Conservation (phyloP, 306 rosid genomes). For the Elaeagnus macrophylla region DNA sequence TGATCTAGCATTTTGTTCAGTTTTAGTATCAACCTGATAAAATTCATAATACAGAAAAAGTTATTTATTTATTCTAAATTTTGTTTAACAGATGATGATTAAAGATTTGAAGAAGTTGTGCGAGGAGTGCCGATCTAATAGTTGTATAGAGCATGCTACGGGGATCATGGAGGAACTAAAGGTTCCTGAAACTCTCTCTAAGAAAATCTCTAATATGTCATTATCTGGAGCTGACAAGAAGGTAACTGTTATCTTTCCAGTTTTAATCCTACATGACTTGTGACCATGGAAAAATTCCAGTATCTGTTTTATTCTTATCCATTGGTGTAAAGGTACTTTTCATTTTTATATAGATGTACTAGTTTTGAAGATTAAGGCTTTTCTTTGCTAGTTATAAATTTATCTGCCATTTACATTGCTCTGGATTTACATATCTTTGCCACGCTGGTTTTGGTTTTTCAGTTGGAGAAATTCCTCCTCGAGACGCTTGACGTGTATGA, state of each 20-base stretch:
- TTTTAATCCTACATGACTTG: too few species aligned
- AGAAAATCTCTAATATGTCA: constrained; percentile 31
- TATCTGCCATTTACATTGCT: neutral
- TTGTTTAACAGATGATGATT: constrained; percentile 20
- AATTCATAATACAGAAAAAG: neutral
- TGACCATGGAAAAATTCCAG: neutral
- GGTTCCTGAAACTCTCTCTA: constrained; percentile 47
- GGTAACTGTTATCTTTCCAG: constrained; percentile 21
- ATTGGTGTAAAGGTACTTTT: too few species aligned
- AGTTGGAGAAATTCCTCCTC: constrained; percentile 41
- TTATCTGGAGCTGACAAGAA: constrained; percentile 31
- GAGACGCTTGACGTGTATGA: constrained; percentile 39
- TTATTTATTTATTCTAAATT: neutral
- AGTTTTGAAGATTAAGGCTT: too few species aligned
- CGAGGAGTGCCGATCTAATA: constrained; percentile 45
- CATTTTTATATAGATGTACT: too few species aligned
- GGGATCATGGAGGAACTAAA: constrained; percentile 48
- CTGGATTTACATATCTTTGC: neutral
- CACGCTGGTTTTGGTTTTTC: constrained; percentile 2
- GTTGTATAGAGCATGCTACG: constrained; percentile 48
- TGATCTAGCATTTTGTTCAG: neutral
- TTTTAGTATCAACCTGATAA: neutral
- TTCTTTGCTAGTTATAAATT: too few species aligned
- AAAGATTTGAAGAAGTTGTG: constrained; percentile 41
- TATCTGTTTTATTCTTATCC: too few species aligned